Percentiles rank a stretch among this genome's conserved stretches.
These are phyloP conservation scores for Phytophthora sojae DNA, from an alignment of 352 stramenopile genomes.

Conservation along the genomic window DNA sequence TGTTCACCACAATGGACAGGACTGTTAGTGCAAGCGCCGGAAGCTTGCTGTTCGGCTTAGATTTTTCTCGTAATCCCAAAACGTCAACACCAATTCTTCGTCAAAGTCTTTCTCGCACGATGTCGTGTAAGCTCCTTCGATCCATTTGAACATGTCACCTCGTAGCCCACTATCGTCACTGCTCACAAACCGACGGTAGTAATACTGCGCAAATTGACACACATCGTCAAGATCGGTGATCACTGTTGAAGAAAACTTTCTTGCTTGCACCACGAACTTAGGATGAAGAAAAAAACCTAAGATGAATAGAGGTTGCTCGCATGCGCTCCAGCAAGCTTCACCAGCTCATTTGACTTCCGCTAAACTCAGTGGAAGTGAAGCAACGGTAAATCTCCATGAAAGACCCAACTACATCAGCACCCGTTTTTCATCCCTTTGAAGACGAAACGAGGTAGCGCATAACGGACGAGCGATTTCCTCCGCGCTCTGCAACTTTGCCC, in stretches of 20 bases:
- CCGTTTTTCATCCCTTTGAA: slow-evolving; percentile 18
- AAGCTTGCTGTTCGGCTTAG: neutral
- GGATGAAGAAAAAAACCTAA: slow-evolving; percentile 14
- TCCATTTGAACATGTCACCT: neutral
- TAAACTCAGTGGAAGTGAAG: neutral
- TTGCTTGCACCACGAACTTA: slow-evolving; percentile 1
- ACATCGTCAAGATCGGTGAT: slow-evolving; percentile 1
- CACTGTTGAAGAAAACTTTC: neutral
- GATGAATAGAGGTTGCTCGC: slow-evolving; percentile 15
- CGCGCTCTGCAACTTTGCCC: slow-evolving; percentile 1
- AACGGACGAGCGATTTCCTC: slow-evolving; percentile 7
- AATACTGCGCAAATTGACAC: slow-evolving; percentile 3
- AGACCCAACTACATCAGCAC: too few species aligned
- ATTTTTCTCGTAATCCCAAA: neutral
- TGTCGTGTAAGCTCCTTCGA: neutral
- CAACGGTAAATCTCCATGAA: slow-evolving; percentile 14
- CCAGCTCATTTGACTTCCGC: neutral
- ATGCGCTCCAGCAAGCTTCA: slow-evolving; percentile 9
- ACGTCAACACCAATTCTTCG: neutral
- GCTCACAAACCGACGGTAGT: slow-evolving; percentile 8
- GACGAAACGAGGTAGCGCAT: slow-evolving; percentile 4
- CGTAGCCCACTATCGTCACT: neutral
- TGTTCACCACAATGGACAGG: neutral
- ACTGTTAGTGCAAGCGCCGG: neutral
- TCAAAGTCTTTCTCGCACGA: neutral